phyloP scores from a whole-genome alignment of 2,329 filamentous ascomycete species.

The Calonectria pseudoreteaudii region DNA sequence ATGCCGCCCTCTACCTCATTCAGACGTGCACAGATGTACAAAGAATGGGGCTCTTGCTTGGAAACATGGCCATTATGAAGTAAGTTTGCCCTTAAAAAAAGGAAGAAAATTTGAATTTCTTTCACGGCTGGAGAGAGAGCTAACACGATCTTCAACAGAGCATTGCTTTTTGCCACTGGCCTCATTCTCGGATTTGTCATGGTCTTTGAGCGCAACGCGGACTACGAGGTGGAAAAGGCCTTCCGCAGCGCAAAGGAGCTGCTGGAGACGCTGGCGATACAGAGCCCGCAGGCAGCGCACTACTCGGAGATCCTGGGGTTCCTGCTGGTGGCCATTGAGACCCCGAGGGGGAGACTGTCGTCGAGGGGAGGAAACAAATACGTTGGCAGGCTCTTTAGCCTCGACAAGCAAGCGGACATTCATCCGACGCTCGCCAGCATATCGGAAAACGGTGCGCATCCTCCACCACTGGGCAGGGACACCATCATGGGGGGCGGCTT shows the following conservation, averaged over 20 bases:
- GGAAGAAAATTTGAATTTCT: fast-evolving
- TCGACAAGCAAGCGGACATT: constrained; percentile 14
- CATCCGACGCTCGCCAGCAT: background rate
- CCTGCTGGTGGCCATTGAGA: constrained; percentile 56
- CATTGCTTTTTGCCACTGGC: constrained; percentile 67
- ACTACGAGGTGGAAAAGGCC: constrained; percentile 58
- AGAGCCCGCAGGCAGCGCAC: constrained; percentile 67
- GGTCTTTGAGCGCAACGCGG: constrained; percentile 60
- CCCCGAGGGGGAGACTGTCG: constrained; percentile 29
- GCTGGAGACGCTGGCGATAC: constrained; percentile 58
- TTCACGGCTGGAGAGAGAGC: no score
- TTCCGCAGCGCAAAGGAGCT: constrained; percentile 64
- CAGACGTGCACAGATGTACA: constrained; percentile 64
- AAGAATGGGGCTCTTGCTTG: constrained; percentile 56
- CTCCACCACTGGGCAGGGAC: background rate
- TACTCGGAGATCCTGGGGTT: constrained; percentile 67
- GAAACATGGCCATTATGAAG: constrained; percentile 72
- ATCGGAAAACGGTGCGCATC: background rate
- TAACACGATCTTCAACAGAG: constrained; percentile 47
- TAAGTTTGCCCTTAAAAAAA: constrained; percentile 45
- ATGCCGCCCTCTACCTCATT: constrained; percentile 66
- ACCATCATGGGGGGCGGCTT: background rate
- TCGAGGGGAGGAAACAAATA: constrained; percentile 38
- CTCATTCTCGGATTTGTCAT: constrained; percentile 68
- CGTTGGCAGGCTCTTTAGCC: constrained; percentile 37